These are phyloP conservation scores for Aureobasidium pullulans DNA, from an alignment of 2,329 filamentous ascomycete species.

Conservation along the genomic window DNA sequence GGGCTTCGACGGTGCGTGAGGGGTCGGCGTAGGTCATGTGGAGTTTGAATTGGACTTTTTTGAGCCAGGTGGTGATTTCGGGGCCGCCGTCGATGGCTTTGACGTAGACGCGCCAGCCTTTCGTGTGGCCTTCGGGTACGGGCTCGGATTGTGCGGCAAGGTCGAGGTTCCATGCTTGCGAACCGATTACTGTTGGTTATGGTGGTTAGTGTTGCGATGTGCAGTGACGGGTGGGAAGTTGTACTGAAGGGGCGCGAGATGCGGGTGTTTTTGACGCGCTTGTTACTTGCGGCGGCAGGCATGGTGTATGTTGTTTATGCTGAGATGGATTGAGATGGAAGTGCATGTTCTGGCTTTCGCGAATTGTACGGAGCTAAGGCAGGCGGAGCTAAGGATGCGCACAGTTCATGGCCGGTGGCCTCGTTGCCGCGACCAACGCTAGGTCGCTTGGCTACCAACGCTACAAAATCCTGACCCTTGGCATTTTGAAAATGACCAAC, in stretches of 20 bases:
- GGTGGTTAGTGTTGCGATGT: not conserved
- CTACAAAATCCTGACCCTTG: too few relatives aligned
- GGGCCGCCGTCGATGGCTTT: conserved; percentile 76
- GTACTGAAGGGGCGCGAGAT: conserved; percentile 27
- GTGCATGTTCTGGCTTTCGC: not conserved
- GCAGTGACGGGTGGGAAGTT: too few relatives aligned
- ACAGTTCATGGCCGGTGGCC: too few relatives aligned
- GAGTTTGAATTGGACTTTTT: conserved; percentile 95
- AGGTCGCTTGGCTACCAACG: too few relatives aligned
- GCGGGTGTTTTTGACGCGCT: conserved; percentile 29
- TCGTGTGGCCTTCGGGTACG: conserved; percentile 84
- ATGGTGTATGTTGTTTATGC: conserved; percentile 17
- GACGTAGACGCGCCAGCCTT: conserved; percentile 93
- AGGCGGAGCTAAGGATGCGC: too few relatives aligned
- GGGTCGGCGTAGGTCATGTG: conserved; percentile 95
- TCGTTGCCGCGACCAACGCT: too few relatives aligned
- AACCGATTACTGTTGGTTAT: conserved; percentile 35
- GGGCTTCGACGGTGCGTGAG: conserved; percentile 71
- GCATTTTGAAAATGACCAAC: too few relatives aligned
- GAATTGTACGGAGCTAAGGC: not conserved
- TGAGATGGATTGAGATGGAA: not conserved
- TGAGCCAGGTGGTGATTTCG: conserved; percentile 90
- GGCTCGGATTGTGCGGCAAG: conserved; percentile 64
- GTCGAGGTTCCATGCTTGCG: conserved; percentile 52
- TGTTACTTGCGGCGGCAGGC: conserved; percentile 28